phyloP scores from a whole-genome alignment of 2,329 filamentous ascomycete species.

The Exophiala viscosa region DNA sequence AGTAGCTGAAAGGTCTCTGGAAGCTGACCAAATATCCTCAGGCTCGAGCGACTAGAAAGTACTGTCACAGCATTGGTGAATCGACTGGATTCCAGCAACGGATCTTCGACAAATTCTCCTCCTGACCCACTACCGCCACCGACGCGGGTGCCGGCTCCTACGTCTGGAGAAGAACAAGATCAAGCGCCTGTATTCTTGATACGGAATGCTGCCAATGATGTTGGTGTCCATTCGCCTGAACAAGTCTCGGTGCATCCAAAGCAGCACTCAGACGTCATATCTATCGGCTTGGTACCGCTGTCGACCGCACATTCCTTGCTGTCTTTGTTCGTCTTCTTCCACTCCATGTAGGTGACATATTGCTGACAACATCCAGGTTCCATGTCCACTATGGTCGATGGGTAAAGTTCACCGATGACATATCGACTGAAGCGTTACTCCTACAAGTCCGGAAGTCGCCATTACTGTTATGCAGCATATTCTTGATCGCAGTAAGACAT shows the following conservation, averaged over 20 bases:
- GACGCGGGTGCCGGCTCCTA: slow-evolving; percentile 14
- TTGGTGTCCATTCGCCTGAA: slow-evolving; percentile 26
- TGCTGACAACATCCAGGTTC: slow-evolving; percentile 28
- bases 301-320: slow-evolving; percentile 28
- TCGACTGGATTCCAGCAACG: neutral
- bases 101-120: neutral
- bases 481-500: slow-evolving; percentile 42
- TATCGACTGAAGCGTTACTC: slow-evolving; percentile 31
- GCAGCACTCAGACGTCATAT: slow-evolving; percentile 29
- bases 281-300: slow-evolving; percentile 27
- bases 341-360: neutral
- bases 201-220: slow-evolving; percentile 32
- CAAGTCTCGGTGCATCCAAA: neutral
- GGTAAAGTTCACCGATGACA: slow-evolving; percentile 36
- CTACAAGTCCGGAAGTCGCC: slow-evolving; percentile 36
- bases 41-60: neutral
- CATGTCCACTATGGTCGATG: slow-evolving; percentile 43
- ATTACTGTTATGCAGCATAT: slow-evolving; percentile 39
- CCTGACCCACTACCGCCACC: neutral
- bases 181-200: slow-evolving; percentile 34
- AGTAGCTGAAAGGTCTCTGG: too few species aligned
- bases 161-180: slow-evolving; percentile 2
- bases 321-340: slow-evolving; percentile 16
- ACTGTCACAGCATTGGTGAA: neutral
- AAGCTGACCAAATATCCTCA: neutral